Evolutionary conservation across 768 basidiomycete species (phyloP).

Genomic region (Strobilomyces echinocephalus): DNA sequence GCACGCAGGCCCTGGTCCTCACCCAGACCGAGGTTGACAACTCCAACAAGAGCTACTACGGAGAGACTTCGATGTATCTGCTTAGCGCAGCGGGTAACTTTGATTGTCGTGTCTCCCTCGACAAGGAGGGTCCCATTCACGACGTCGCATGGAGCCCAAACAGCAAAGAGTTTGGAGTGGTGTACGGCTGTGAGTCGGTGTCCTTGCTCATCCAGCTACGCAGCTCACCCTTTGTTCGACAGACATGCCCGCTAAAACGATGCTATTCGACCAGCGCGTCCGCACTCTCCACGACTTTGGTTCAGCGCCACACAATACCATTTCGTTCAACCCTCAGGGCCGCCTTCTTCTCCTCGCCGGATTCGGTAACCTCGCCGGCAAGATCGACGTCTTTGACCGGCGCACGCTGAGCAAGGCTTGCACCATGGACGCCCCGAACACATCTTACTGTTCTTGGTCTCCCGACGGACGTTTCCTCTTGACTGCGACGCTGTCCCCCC

Average conservation of each 20-base stretch:
- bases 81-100: constrained; percentile 91
- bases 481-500: constrained; percentile 93
- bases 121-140: constrained; percentile 97
- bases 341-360: constrained; percentile 86
- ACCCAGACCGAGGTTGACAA: constrained; percentile 97
- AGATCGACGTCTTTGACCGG: constrained; percentile 88
- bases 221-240: constrained; percentile 1
- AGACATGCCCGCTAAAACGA: constrained; percentile 95
- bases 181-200: constrained; percentile 82
- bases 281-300: constrained; percentile 89
- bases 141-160: constrained; percentile 96
- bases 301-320: constrained; percentile 82
- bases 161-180: constrained; percentile 93
- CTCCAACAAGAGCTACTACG: constrained; percentile 96
- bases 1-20: constrained; percentile 85
- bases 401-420: constrained; percentile 77
- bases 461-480: constrained; percentile 89
- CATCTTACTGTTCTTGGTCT: constrained; percentile 93
- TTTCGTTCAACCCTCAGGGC: constrained; percentile 92
- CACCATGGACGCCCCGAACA: constrained; percentile 84
- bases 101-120: constrained; percentile 81
- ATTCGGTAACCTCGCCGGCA: constrained; percentile 95
- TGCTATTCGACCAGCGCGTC: constrained; percentile 88
- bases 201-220: not conserved
- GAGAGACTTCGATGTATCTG: constrained; percentile 92